Evolutionary conservation across 208 protist genomes (phyloP), one percentile per base, ranked within the genome.

Genomic region (Porcisia hertigi): DNA sequence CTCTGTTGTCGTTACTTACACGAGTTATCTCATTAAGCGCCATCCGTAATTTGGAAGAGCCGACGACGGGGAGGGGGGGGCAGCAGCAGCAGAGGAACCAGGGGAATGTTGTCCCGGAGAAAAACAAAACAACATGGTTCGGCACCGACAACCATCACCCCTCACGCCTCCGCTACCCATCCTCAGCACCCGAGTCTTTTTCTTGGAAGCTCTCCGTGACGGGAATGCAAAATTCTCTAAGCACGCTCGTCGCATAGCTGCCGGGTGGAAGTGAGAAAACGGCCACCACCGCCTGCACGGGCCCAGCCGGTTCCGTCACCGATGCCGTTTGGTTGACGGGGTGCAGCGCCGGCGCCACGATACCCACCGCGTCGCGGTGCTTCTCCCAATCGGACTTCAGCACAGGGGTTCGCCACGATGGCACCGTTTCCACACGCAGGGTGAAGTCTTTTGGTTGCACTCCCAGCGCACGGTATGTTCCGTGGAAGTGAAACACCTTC

Each of bases 401-500:
- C 36, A 94, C 86, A n/a, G 84, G 86, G 12, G 84, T 78, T 20
- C 79, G 76, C 84, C 86, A 88, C 52, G 71, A 73, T 0, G 71
- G 65, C 8, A 88, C 85, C 23, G 64, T 65, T 16, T 70, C 49
- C 12, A 85, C 36, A 18, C 49, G 67, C 47, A 96, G 74, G 3
- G 69, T 59, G 25, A 96, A 75, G 23, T 85, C 69, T 39, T 65
- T 73, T 23, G 91, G 94, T 20, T 39, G 55, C 6, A 97, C 83
- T 16, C 82, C 75, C 39, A 97, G 76, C 5, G 81, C 76, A 20
- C 94, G 91, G 75, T 97, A 97, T n/a, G 92, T 85, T 57, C 94
- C 94, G 80, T 97, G 87, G 74, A 89, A 96, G 78, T 97, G 94
- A 81, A 93, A 97, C 4, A 89, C 62, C 79, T 95, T 94, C 23